Evolutionary conservation across 1,284 basidiomycete genomes (phyloP).

Genomic region (Volvariella volvacea): DNA sequence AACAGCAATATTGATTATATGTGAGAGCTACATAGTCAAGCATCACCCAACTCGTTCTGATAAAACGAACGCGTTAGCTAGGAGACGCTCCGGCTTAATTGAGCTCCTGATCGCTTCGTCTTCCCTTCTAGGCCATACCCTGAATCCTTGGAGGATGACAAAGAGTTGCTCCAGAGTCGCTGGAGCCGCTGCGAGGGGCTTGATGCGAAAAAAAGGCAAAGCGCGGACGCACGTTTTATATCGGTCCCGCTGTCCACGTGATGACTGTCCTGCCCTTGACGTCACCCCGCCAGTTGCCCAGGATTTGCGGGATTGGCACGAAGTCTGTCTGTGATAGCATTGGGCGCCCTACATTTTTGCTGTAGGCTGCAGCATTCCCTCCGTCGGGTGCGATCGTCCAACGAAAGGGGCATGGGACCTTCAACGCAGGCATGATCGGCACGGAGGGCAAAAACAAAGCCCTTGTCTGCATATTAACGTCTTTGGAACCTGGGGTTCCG

Average conservation of each 20-base stretch:
- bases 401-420: slow-evolving; percentile 47
- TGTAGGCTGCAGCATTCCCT: slow-evolving; percentile 55
- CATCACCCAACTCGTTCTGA: slow-evolving; percentile 46
- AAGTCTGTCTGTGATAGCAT: too few species aligned
- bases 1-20: slow-evolving; percentile 16
- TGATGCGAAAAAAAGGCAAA: slow-evolving; percentile 5
- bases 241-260: slow-evolving; percentile 1
- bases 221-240: not conserved
- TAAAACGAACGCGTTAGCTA: slow-evolving; percentile 32
- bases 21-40: slow-evolving; percentile 74
- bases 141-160: slow-evolving; percentile 17
- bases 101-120: slow-evolving; percentile 43
- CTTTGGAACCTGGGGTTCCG: too few species aligned
- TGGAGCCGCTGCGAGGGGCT: slow-evolving; percentile 19
- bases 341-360: too few species aligned
- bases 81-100: slow-evolving; percentile 78
- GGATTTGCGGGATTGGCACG: too few species aligned
- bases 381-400: slow-evolving; percentile 43
- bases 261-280: not conserved
- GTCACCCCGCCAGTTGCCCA: not conserved
- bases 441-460: slow-evolving; percentile 40
- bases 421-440: too few species aligned
- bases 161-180: slow-evolving; percentile 29
- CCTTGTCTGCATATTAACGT: slow-evolving; percentile 49
- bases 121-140: slow-evolving; percentile 48